phyloP scores from a whole-genome alignment of 2,329 filamentous ascomycete species.

The Diaporthe amygdali region DNA sequence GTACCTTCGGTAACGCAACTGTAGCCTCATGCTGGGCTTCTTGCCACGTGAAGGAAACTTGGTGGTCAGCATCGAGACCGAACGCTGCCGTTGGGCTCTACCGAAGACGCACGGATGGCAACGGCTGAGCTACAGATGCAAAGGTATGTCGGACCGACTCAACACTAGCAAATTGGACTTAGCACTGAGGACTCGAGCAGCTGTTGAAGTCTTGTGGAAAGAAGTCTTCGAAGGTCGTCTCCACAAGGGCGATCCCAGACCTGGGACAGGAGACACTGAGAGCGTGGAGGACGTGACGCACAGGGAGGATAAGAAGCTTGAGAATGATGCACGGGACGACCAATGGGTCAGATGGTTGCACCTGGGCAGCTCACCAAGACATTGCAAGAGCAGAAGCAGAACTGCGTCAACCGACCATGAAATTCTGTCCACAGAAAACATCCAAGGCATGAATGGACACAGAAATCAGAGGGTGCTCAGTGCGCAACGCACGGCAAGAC shows the following conservation, averaged over 20 bases:
- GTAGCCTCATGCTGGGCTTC: neutral
- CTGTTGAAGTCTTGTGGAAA: too few species aligned
- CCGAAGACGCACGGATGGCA: neutral
- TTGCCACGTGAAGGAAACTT: neutral
- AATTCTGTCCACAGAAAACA: too few species aligned
- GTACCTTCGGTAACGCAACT: neutral
- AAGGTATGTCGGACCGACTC: neutral
- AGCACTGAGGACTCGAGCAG: neutral
- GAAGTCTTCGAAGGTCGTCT: neutral
- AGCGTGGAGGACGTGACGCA: too few species aligned
- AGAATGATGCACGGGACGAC: neutral
- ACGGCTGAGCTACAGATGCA: neutral
- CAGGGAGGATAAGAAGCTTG: neutral
- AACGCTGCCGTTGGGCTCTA: too few species aligned
- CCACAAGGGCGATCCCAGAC: neutral
- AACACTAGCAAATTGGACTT: fast-evolving
- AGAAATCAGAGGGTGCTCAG: too few species aligned
- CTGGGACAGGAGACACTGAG: neutral
- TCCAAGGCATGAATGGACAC: too few species aligned
- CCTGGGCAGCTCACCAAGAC: too few species aligned
- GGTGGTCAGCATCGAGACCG: neutral
- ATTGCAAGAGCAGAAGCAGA: too few species aligned
- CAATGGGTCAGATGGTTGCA: too few species aligned
- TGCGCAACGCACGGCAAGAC: too few species aligned
- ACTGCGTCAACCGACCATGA: too few species aligned